Evolutionary conservation across 139 green algal species (phyloP).

Genomic region (Coelastrella sp.): DNA sequence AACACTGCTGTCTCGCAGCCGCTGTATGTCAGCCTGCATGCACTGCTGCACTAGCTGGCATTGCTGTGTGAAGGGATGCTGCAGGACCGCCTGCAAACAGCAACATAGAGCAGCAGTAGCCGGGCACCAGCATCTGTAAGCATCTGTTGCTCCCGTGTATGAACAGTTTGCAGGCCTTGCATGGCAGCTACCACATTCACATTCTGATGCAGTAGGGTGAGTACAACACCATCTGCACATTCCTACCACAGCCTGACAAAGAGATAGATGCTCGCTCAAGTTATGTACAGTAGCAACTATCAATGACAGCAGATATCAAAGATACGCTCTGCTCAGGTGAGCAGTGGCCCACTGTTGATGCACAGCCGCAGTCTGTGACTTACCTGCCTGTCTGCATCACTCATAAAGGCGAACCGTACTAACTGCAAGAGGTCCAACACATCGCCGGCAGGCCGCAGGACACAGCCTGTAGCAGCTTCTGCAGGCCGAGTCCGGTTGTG

Average conservation of each 20-base stretch:
- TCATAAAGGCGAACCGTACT: slow-evolving; percentile 61
- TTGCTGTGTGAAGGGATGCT: slow-evolving; percentile 19
- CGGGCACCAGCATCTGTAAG: no score
- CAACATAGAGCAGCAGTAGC: background rate
- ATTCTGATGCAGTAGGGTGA: no score
- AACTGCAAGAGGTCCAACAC: slow-evolving; percentile 42
- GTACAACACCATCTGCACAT: no score
- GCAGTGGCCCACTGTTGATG: background rate
- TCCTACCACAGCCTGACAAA: no score
- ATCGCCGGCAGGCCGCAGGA: background rate
- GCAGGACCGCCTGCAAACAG: slow-evolving; percentile 32
- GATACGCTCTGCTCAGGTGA: background rate
- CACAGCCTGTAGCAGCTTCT: slow-evolving; percentile 1
- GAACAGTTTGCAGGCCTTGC: no score
- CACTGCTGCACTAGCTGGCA: slow-evolving; percentile 23
- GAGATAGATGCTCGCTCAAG: no score
- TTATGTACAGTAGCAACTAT: no score
- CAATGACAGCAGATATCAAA: no score
- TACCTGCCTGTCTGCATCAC: slow-evolving; percentile 58
- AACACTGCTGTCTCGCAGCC: background rate
- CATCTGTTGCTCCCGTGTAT: no score
- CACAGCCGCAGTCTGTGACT: background rate
- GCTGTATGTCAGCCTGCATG: slow-evolving; percentile 22
- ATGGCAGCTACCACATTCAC: no score
- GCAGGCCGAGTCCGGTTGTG: no score